A percentile compares a stretch with the other conserved stretches of the same genome.
phyloP scores from a whole-genome alignment of 163 green algal species.

The Botryococcus braunii region DNA sequence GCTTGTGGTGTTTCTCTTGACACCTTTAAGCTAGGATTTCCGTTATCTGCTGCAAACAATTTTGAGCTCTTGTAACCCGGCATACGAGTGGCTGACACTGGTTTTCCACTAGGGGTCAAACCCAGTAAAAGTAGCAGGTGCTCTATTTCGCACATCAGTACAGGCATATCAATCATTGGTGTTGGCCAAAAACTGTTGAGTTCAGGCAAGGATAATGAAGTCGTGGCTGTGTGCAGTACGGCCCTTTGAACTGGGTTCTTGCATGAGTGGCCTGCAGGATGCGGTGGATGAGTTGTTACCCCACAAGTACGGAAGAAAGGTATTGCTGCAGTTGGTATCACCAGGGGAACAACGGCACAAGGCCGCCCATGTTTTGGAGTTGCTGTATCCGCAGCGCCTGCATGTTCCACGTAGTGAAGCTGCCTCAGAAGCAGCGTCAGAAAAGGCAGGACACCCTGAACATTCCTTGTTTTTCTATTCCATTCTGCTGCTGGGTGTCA shows the following conservation, averaged over 20 bases:
- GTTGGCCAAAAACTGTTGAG: too few species aligned
- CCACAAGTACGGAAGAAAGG: slow-evolving; percentile 39
- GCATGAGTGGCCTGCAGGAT: slow-evolving; percentile 3
- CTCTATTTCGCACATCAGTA: background rate
- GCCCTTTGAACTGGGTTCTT: background rate
- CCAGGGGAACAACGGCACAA: slow-evolving; percentile 55
- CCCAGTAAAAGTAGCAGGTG: background rate
- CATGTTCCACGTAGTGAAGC: background rate
- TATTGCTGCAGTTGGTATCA: slow-evolving; percentile 70
- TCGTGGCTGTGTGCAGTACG: too few species aligned
- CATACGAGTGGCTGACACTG: too few species aligned
- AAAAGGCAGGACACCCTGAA: background rate
- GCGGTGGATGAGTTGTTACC: slow-evolving; percentile 30
- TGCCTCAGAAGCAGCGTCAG: background rate
- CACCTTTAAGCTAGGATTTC: background rate
- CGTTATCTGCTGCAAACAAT: too few species aligned
- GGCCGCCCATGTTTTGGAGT: slow-evolving; percentile 38
- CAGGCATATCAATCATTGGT: background rate
- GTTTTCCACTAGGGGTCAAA: too few species aligned
- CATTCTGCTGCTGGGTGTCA: background rate
- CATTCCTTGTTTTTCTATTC: background rate
- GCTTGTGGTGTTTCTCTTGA: background rate
- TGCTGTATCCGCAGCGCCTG: slow-evolving; percentile 39
- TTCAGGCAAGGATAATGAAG: too few species aligned
- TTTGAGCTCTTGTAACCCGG: too few species aligned